Conservation (phyloP, 345 rosid genomes). For the Melastoma malabathricum region DNA sequence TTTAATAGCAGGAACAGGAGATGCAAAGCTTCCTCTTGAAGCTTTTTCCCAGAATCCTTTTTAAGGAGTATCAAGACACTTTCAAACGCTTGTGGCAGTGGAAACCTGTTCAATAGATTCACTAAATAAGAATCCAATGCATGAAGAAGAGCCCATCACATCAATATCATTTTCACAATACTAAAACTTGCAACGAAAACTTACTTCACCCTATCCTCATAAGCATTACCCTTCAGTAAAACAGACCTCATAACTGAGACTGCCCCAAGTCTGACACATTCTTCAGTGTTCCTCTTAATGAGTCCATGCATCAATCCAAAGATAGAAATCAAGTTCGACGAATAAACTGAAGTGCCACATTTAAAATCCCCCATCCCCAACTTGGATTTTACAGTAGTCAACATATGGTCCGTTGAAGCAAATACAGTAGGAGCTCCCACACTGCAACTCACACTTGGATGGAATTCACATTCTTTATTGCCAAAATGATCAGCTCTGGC, state of each 20-base stretch:
- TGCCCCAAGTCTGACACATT: slow-evolving; percentile 48
- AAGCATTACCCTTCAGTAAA: slow-evolving; percentile 45
- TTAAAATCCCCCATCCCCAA: slow-evolving; percentile 14
- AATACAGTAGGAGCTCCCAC: slow-evolving; percentile 12
- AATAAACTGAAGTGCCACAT: slow-evolving; percentile 21
- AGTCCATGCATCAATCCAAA: slow-evolving; percentile 41
- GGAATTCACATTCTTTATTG: slow-evolving; percentile 9
- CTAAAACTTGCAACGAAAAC: slow-evolving; percentile 5
- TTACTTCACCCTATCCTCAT: slow-evolving; percentile 55
- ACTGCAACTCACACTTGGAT: slow-evolving; percentile 8
- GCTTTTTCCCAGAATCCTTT: slow-evolving; percentile 39
- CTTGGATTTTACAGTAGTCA: slow-evolving; percentile 16
- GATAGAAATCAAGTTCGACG: slow-evolving; percentile 43
- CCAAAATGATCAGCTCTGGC: neutral
- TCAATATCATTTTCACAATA: neutral
- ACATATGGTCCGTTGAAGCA: slow-evolving; percentile 6
- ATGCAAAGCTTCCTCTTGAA: slow-evolving; percentile 55
- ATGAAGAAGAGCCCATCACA: neutral
- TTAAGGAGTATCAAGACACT: slow-evolving; percentile 40
- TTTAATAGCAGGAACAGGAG: slow-evolving; percentile 55
- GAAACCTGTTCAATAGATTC: slow-evolving; percentile 29
- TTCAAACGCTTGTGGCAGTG: slow-evolving; percentile 29
- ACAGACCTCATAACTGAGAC: slow-evolving; percentile 66
- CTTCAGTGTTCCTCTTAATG: slow-evolving; percentile 34
- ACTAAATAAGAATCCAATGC: slow-evolving; percentile 6